Base-by-base conservation (phyloP, 2,329 filamentous ascomycete genomes). In the Aspergillus sp. region DNA sequence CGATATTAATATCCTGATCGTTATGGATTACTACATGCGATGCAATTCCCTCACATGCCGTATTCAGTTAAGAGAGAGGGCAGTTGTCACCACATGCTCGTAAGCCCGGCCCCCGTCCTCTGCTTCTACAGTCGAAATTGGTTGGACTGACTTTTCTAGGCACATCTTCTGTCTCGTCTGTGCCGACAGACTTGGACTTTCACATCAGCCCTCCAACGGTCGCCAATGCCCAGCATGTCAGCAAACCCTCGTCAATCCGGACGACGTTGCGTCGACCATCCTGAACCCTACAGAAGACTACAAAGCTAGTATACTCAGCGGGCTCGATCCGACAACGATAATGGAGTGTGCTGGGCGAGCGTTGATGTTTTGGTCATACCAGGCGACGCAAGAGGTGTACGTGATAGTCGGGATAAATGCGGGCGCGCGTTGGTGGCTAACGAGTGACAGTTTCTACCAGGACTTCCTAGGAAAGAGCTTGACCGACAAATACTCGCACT, bases 61-160 rank as follows among this genome's bases (percentile, higher is more conserved):
- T 41, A 73, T 72, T 36, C 78, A 83, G 53, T 75, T 95, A 32
- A 75, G 72, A 32, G 81, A 86, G 36, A 76, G 78, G 52, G 90
- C 88, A 7, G 76, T 95, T 1, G 88, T 95, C 32, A 95, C 90
- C 4, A 93, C 86, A 9, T 97, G 90, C 79, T 88, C 85, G 88
- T 86, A 63, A 56, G 72, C 64, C 29, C 10, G 1, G 5, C 29
- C 2, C 64, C 29, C 10, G 1, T 5, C 29, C 2, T 45, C 2
- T 3, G 12, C n/a, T 32, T 5, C 30, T 19, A 19, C 3, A 5
- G 28, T 10, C 30, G 4, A 7, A 19, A 19, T 7, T 9, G 9
- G 10, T 10, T 32, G 5, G 26, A 48, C 53, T 58, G 36, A 59
- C 30, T 8, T 32, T 33, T 19, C 4, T 45, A 89, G 89, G 52